These are phyloP conservation scores for Trametes cubensis DNA, from an alignment of 768 basidiomycete species.

Conservation along the genomic window DNA sequence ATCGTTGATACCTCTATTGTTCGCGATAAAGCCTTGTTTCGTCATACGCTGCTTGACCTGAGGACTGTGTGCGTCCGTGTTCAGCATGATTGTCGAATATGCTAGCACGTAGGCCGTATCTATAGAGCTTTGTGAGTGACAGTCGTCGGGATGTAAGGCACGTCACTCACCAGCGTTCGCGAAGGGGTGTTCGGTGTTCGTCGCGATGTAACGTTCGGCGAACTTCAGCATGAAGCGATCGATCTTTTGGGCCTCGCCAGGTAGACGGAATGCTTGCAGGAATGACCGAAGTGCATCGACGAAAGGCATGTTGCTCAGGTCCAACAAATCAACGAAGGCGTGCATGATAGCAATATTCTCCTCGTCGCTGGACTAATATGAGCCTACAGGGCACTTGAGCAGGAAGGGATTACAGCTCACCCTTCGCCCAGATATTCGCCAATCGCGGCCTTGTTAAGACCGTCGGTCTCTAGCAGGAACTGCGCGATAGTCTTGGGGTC, in stretches of 20 bases:
- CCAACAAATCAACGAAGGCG: slow-evolving; percentile 91
- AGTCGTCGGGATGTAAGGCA: neutral
- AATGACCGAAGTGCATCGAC: slow-evolving; percentile 89
- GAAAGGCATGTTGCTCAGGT: slow-evolving; percentile 80
- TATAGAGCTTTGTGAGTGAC: slow-evolving; percentile 32
- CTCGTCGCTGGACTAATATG: slow-evolving; percentile 63
- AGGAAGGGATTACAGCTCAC: slow-evolving; percentile 48
- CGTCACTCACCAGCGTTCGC: slow-evolving; percentile 82
- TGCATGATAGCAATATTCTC: slow-evolving; percentile 94
- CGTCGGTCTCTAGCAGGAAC: slow-evolving; percentile 88
- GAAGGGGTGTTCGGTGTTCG: slow-evolving; percentile 82
- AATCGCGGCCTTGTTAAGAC: slow-evolving; percentile 92
- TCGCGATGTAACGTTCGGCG: slow-evolving; percentile 92
- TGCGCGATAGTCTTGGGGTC: slow-evolving; percentile 77
- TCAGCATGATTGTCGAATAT: slow-evolving; percentile 93
- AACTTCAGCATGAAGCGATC: slow-evolving; percentile 99
- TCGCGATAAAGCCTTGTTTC: slow-evolving; percentile 87
- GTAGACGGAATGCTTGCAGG: slow-evolving; percentile 93
- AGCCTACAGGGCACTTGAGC: slow-evolving; percentile 2
- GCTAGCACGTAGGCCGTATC: slow-evolving; percentile 95
- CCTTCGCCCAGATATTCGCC: slow-evolving; percentile 98
- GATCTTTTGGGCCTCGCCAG: slow-evolving; percentile 97
- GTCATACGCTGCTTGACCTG: slow-evolving; percentile 96
- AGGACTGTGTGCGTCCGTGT: slow-evolving; percentile 96
- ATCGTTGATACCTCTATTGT: slow-evolving; percentile 97